Base-by-base conservation (phyloP, 202 grass and related monocot genomes). In the Digitaria exilis region DNA sequence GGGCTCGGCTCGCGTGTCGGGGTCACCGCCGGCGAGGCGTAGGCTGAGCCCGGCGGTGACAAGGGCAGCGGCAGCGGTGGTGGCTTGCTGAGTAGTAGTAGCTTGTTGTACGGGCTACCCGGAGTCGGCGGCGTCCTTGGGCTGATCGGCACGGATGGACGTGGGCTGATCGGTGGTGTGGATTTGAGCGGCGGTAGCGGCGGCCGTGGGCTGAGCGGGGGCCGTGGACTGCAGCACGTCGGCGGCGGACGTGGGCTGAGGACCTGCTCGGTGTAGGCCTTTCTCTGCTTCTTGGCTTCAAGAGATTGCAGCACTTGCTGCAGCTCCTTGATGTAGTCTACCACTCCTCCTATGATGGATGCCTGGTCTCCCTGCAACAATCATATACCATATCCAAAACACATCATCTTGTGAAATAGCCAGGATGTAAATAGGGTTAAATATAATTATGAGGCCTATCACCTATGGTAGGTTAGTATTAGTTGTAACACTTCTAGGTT, bases 251-350 rank as follows among this genome's bases (percentile, higher is more conserved):
- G 89, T 1, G 95, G 95, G 68, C 92, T 93, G 24, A 95, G 84
- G 45, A 91, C 87, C 9, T 75, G 52, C 16, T 95, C 95, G n/a
- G 84, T 88, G 75, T 98, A 97, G 63, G 35, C 87, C 84, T 93
- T 98, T 58, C 95, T 85, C 57, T 98, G 85, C 82, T 95, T 98
- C 90, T 95, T 98, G 61, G 95, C 84, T 80, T 98, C 92, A 69
- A 98, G 87, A 11, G 95, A 95, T 54, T 91, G 92, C 24, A 95
- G 77, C 30, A 95, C 78, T 71, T 98, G 95, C 81, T 95, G 95
- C 65, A 98, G 79, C 87, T 95, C 95, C 84, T 95, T 95, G 90
- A 98, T 98, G 90, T 98, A 98, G 77, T 98, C 92, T 19, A 98
- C 92, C 10, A 95, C 95, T 5, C 95, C 95, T 83, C 95, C 95